Conservation (phyloP, 768 basidiomycete genomes). For the Albatrellus ellisii region DNA sequence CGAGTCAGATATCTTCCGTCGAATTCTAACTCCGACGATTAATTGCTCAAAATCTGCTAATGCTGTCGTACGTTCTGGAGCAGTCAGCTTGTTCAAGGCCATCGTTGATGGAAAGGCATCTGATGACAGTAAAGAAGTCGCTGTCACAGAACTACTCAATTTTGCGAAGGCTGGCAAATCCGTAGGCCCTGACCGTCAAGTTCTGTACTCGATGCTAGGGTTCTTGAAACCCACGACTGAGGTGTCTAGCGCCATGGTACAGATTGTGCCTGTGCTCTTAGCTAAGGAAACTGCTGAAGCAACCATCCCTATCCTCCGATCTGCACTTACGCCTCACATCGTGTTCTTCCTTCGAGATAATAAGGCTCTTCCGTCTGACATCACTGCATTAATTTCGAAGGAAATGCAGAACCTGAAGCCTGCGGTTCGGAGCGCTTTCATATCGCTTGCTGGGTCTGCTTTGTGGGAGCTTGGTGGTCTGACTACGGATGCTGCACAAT, state of each 20-base stretch:
- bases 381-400: constrained; percentile 41
- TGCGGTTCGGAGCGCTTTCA: constrained; percentile 45
- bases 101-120: constrained; percentile 24
- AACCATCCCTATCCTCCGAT: constrained; percentile 39
- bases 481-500: constrained; percentile 27
- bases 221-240: constrained; percentile 33
- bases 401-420: constrained; percentile 65
- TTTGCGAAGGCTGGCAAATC: constrained; percentile 80
- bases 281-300: constrained; percentile 72
- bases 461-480: constrained; percentile 34
- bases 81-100: constrained; percentile 42
- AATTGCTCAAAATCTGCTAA: constrained; percentile 70
- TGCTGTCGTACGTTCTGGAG: constrained; percentile 37
- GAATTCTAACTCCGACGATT: constrained; percentile 43
- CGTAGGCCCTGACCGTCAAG: constrained; percentile 74
- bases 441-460: constrained; percentile 45
- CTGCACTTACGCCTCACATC: constrained; percentile 48
- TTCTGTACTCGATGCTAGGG: constrained; percentile 69
- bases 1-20: constrained; percentile 32
- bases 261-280: constrained; percentile 30
- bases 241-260: constrained; percentile 34
- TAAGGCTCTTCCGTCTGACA: constrained; percentile 29
- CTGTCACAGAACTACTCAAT: constrained; percentile 53
- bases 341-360: constrained; percentile 33
- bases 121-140: constrained; percentile 27